Conservation (phyloP, 2,329 filamentous ascomycete genomes). For the Trichoderma harzianum region DNA sequence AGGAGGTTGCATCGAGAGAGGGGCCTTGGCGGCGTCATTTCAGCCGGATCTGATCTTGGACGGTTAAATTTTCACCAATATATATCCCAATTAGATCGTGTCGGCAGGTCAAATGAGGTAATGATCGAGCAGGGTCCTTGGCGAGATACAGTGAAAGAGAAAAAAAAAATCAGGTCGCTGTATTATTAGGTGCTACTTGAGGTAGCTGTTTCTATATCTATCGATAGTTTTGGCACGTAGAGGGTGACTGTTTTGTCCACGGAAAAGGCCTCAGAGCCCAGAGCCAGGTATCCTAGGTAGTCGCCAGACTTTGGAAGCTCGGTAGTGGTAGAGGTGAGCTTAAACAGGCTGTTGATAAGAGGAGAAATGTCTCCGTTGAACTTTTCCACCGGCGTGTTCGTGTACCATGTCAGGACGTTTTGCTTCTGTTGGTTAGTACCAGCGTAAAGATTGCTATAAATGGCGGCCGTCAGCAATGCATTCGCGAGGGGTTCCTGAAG, state of each 20-base stretch:
- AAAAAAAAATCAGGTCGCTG: background rate
- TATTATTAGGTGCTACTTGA: constrained; percentile 11
- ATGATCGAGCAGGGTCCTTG: background rate
- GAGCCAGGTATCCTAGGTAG: constrained; percentile 50
- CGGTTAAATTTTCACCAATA: constrained; percentile 1
- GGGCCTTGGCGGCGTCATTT: background rate
- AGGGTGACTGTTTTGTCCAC: constrained; percentile 46
- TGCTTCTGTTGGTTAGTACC: constrained; percentile 41
- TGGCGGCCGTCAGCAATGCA: background rate
- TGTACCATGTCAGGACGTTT: constrained; percentile 50
- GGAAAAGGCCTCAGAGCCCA: constrained; percentile 50
- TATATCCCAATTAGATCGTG: background rate
- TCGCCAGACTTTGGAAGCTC: constrained; percentile 28
- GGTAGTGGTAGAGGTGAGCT: constrained; percentile 29
- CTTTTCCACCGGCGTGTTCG: constrained; percentile 32
- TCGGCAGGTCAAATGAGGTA: background rate
- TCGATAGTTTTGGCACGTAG: constrained; percentile 37
- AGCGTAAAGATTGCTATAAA: constrained; percentile 39
- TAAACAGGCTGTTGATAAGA: constrained; percentile 41
- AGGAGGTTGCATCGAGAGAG: background rate
- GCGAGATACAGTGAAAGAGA: background rate
- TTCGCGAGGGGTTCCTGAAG: background rate
- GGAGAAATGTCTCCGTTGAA: constrained; percentile 48
- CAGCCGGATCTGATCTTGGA: background rate
- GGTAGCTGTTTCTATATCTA: constrained; percentile 31